These are phyloP conservation scores for Pythium aphanidermatum DNA, from an alignment of 352 stramenopile species.

Conservation along the genomic window DNA sequence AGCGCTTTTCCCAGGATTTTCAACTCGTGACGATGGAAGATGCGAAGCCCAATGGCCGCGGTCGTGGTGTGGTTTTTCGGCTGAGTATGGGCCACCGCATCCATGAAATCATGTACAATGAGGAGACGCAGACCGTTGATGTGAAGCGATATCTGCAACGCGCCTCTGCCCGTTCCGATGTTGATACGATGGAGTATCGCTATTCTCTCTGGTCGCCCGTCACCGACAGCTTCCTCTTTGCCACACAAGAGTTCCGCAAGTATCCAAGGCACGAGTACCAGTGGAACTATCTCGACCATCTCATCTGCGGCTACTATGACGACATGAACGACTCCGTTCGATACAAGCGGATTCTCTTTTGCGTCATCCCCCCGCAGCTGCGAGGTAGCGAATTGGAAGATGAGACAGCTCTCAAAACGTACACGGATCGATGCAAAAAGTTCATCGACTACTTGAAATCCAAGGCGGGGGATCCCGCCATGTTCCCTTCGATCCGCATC, in stretches of 20 bases:
- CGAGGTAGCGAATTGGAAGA: conserved; percentile 20
- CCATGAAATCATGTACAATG: conserved; percentile 85
- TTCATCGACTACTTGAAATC: conserved; percentile 63
- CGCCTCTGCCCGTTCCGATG: conserved; percentile 48
- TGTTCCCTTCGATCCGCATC: conserved; percentile 51
- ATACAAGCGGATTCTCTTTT: conserved; percentile 76
- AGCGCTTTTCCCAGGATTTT: conserved; percentile 81
- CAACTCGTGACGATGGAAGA: conserved; percentile 73
- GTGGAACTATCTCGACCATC: conserved; percentile 83
- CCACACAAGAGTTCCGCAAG: conserved; percentile 79
- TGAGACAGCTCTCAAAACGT: conserved; percentile 34
- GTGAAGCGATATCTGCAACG: conserved; percentile 81
- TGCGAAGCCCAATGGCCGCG: conserved; percentile 22
- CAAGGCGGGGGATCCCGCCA: conserved; percentile 46
- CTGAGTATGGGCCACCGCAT: conserved; percentile 87
- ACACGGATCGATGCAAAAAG: conserved; percentile 59
- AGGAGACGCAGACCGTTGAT: conserved; percentile 80
- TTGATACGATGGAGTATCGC: conserved; percentile 79
- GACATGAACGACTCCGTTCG: conserved; percentile 82
- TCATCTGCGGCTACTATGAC: conserved; percentile 84
- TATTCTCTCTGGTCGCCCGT: conserved; percentile 78
- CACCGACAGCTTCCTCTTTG: conserved; percentile 50
- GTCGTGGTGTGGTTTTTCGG: conserved; percentile 43
- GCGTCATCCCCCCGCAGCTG: conserved; percentile 50
- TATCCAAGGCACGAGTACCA: conserved; percentile 75